Evolutionary conservation across 2,329 filamentous ascomycete genomes (phyloP).

Genomic region (Myriosclerotinia curreyana): DNA sequence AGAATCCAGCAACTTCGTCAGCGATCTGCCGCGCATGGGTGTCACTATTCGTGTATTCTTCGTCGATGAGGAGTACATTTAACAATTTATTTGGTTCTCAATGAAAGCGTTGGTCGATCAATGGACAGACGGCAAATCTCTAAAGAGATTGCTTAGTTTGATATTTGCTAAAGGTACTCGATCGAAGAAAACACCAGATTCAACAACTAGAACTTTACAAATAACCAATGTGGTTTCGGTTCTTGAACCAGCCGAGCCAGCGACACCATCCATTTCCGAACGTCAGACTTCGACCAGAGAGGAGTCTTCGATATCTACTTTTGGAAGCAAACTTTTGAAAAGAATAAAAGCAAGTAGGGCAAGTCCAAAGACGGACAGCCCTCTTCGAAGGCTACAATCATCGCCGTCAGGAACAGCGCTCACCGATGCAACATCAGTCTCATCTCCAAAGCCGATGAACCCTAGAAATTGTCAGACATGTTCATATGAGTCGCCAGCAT

Average conservation of each 20-base stretch:
- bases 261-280: neutral
- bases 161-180: neutral
- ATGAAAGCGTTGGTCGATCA: slow-evolving; percentile 1
- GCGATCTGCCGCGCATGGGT: neutral
- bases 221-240: neutral
- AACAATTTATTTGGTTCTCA: neutral
- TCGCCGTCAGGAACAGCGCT: neutral
- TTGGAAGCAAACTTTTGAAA: neutral
- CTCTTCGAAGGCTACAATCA: neutral
- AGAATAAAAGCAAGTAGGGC: neutral
- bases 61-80: neutral
- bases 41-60: neutral
- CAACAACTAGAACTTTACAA: neutral
- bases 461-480: neutral
- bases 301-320: neutral
- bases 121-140: slow-evolving; percentile 5
- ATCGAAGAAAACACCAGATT: neutral
- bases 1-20: neutral
- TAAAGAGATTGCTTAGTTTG: neutral
- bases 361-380: neutral
- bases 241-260: neutral
- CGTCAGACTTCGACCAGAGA: neutral
- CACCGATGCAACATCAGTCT: neutral
- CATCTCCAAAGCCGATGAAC: neutral
- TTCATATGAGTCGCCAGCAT: neutral